These are phyloP conservation scores for Blastobotrys muscicola DNA, from an alignment of 805 yeast species.

Conservation along the genomic window DNA sequence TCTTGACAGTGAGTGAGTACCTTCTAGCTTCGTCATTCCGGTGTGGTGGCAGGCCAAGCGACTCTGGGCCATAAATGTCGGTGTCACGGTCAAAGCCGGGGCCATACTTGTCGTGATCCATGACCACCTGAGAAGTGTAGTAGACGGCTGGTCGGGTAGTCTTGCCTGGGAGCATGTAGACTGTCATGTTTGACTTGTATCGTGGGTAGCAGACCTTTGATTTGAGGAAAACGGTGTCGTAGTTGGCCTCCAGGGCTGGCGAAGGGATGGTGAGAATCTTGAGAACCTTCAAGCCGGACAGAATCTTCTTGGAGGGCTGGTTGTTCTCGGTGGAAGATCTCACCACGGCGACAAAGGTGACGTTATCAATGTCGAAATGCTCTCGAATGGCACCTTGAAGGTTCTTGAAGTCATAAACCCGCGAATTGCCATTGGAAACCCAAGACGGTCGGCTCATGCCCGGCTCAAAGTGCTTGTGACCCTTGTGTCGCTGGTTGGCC, in stretches of 20 bases:
- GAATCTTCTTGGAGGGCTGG: not conserved
- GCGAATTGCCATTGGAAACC: no score
- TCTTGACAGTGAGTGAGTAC: not conserved
- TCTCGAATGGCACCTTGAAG: conserved; percentile 9
- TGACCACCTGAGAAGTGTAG: conserved; percentile 1
- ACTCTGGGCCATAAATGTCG: not conserved
- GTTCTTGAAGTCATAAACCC: conserved; percentile 1
- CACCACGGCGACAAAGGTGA: conserved; percentile 14
- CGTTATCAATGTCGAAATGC: conserved; percentile 5
- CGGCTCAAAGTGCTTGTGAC: no score
- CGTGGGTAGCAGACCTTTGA: conserved; percentile 53
- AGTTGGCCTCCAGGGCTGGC: conserved; percentile 3
- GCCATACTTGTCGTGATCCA: conserved; percentile 1
- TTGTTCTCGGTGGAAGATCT: conserved; percentile 10
- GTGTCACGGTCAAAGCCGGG: not conserved
- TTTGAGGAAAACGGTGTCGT: conserved; percentile 41
- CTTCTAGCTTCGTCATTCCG: not conserved
- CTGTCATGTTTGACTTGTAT: conserved; percentile 53
- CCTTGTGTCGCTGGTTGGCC: no score
- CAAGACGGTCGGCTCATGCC: no score
- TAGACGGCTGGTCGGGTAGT: conserved; percentile 2
- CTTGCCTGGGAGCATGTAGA: conserved; percentile 43
- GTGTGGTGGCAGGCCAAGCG: not conserved
- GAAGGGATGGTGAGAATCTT: conserved; percentile 12
- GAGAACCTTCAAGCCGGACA: conserved; percentile 8